Evolutionary conservation across 2,329 filamentous ascomycete genomes (phyloP).

Genomic region (Elsinoe batatas): DNA sequence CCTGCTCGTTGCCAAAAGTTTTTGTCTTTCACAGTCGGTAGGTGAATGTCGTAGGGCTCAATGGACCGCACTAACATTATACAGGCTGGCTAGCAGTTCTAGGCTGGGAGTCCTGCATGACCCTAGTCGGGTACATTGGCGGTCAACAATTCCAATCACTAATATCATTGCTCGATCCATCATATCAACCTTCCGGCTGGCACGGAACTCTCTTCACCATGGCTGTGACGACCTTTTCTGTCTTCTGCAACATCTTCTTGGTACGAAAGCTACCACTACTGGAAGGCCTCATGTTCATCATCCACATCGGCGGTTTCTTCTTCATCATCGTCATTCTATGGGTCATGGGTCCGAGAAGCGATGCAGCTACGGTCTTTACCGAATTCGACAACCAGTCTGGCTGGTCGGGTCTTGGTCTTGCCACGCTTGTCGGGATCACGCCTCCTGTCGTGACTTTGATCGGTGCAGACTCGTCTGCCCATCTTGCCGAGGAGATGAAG

Average conservation of each 20-base stretch:
- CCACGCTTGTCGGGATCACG: constrained; percentile 16
- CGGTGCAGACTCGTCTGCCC: constrained; percentile 14
- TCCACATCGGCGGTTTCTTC: constrained; percentile 19
- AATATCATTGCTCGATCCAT: constrained; percentile 11
- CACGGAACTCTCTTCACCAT: constrained; percentile 21
- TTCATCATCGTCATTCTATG: constrained; percentile 25
- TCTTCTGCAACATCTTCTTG: constrained; percentile 30
- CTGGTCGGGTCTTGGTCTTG: constrained; percentile 29
- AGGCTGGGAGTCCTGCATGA: constrained; percentile 31
- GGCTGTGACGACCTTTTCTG: constrained; percentile 18
- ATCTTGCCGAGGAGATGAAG: constrained; percentile 25
- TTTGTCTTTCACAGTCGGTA: constrained; percentile 25
- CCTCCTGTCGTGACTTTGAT: constrained; percentile 13
- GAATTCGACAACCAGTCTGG: constrained; percentile 38
- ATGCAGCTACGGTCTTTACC: constrained; percentile 37
- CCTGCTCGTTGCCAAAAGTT: constrained; percentile 27
- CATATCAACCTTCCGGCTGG: constrained; percentile 17
- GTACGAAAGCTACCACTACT: constrained; percentile 18
- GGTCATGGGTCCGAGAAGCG: constrained; percentile 32
- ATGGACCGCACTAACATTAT: background rate
- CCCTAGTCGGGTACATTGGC: constrained; percentile 13
- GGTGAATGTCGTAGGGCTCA: constrained; percentile 5
- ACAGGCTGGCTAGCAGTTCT: constrained; percentile 35
- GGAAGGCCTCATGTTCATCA: constrained; percentile 23
- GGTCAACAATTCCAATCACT: constrained; percentile 13